Base-by-base conservation (phyloP, 2,329 filamentous ascomycete genomes). In the Botryosphaeria dothidea region DNA sequence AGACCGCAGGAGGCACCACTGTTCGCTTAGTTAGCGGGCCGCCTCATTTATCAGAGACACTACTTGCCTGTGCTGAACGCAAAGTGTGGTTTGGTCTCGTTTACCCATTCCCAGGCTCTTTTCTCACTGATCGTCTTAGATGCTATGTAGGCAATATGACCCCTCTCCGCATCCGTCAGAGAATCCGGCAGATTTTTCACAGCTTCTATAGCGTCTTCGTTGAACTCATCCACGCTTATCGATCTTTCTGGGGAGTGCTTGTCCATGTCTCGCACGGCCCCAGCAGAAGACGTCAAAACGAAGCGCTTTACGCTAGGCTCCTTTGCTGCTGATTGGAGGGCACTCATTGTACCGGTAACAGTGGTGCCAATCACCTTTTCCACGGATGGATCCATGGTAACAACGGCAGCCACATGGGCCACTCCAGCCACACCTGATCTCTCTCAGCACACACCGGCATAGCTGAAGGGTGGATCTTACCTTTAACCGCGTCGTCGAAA, bases 351-450 rank as follows among this genome's bases (percentile, higher is more conserved):
- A 7, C 77, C 78, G 0, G 69, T 66, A 3, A 81, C 71, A 0
- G 75, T 78, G 0, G 74, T 73, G 0, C 78, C 73, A n/a, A 86
- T 80, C 6, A 82, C 79, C 0, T 74, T 68, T 48, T 84, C 73
- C 0, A 67, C 54, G n/a, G 83, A 73, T 0, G 72, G 66, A 43
- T 72, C 73, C 54, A 81, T 78, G 1, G 71, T 74, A 1, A 81
- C 66, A 21, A 80, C 75, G 13, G 78, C 77, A 0, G 83, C 83
- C 7, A 82, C 73, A 66, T 84, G 83, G 19, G 79, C 74, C 56
- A 85, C 75, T 4, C 78, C 80, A 1, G 74, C 71, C 19, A 76
- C 74, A 21, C 78, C 77, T 77, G 29, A 64, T 15, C 25, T 3
- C 21, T 31, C 3, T 58, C 48, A 31, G 38, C 45, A 31, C 17